phyloP scores from a whole-genome alignment of 768 basidiomycete genomes.

The Sporobolomyces roseus region DNA sequence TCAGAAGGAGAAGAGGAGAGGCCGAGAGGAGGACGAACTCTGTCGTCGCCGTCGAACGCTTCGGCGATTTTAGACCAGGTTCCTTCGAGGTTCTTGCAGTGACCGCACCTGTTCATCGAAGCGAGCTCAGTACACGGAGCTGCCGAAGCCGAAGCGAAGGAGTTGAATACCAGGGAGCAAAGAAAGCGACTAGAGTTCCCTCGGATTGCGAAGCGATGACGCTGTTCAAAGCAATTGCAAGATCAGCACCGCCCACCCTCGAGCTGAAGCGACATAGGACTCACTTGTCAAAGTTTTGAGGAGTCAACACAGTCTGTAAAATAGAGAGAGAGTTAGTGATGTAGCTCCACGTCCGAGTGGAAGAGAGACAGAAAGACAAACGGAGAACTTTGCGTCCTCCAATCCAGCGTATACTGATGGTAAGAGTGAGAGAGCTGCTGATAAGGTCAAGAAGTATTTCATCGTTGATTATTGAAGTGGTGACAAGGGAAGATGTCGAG shows the following conservation, averaged over 20 bases:
- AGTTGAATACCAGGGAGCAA: conserved; percentile 51
- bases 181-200: conserved; percentile 55
- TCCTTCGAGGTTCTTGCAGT: conserved; percentile 67
- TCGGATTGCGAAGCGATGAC: conserved; percentile 67
- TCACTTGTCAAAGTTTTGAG: conserved; percentile 69
- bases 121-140: conserved; percentile 10
- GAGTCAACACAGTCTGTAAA: conserved; percentile 54
- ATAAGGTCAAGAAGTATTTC: conserved; percentile 1
- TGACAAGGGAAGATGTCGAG: neutral
- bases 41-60: conserved; percentile 70
- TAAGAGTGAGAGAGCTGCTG: neutral
- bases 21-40: conserved; percentile 49
- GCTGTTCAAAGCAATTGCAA: conserved; percentile 54
- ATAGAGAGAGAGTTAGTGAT: neutral
- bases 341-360: neutral
- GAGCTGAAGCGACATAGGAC: conserved; percentile 49
- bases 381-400: conserved; percentile 42
- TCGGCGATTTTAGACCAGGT: conserved; percentile 50
- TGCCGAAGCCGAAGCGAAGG: neutral
- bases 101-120: conserved; percentile 66
- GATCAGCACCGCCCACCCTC: neutral
- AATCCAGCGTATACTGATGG: conserved; percentile 36
- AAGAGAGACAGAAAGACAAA: neutral
- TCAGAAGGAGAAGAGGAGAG: neutral
- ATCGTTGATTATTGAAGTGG: neutral